Conservation (phyloP, 139 green algal species). For the Parachlorella kessleri region DNA sequence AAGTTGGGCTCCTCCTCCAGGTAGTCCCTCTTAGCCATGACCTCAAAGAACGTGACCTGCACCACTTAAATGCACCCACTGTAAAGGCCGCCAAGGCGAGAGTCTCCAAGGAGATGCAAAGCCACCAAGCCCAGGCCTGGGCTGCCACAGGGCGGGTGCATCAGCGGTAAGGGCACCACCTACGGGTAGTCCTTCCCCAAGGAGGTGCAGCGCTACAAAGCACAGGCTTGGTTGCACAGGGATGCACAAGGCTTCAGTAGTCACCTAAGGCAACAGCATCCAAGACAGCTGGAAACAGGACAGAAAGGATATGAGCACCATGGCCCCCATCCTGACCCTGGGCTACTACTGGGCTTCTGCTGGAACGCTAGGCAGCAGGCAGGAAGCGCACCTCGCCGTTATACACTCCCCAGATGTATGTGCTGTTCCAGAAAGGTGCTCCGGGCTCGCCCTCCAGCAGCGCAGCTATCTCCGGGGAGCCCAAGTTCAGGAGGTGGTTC, state of each 20-base stretch:
- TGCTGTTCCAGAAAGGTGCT: not conserved
- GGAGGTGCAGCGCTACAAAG: not conserved
- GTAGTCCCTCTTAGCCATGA: not conserved
- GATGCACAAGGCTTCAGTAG: not conserved
- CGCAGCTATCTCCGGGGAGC: not conserved
- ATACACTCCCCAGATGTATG: not conserved
- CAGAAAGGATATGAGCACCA: too few relatives aligned
- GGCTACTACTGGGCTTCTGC: not conserved
- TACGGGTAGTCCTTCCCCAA: not conserved
- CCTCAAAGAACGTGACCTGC: slow-evolving; percentile 4
- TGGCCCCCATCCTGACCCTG: too few relatives aligned
- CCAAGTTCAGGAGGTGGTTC: not conserved
- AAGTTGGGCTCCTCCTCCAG: not conserved
- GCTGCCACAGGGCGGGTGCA: not conserved
- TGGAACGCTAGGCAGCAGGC: not conserved
- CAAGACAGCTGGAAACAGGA: not conserved
- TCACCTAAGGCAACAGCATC: too few relatives aligned
- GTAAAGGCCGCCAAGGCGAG: too few relatives aligned
- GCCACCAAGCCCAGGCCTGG: not conserved
- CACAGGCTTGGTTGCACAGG: not conserved
- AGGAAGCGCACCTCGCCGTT: not conserved
- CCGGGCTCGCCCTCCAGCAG: not conserved
- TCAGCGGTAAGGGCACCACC: not conserved
- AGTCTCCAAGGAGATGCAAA: not conserved
- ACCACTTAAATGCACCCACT: too few relatives aligned